phyloP scores from a whole-genome alignment of 2,329 filamentous ascomycete species.

The Lasiodiplodia gonubiensis region DNA sequence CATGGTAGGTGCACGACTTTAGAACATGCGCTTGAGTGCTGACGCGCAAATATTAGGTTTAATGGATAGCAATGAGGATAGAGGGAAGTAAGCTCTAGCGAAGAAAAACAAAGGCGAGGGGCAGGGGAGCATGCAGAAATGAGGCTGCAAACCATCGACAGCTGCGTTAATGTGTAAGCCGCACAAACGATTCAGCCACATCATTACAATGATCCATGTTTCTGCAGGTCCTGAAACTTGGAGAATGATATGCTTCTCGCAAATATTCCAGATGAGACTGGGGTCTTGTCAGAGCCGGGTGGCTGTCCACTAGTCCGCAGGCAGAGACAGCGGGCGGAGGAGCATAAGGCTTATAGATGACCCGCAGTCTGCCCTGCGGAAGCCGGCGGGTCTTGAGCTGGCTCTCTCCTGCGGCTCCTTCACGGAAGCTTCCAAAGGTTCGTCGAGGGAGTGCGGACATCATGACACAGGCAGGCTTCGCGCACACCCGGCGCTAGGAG shows the following conservation, averaged over 20 bases:
- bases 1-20: neutral
- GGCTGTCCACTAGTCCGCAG: neutral
- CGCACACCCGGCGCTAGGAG: constrained; percentile 10
- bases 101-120: neutral
- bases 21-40: neutral
- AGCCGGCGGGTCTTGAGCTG: constrained; percentile 1
- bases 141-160: neutral
- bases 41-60: neutral
- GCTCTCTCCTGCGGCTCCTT: neutral
- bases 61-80: neutral
- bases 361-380: constrained; percentile 10
- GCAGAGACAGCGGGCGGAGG: neutral
- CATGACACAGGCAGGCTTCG: constrained; percentile 11
- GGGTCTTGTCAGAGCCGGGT: neutral
- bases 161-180: neutral
- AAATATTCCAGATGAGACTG: too few species aligned
- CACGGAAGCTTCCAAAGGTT: constrained; percentile 5
- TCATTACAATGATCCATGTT: too few species aligned
- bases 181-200: neutral
- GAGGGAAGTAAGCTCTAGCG: neutral
- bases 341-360: constrained; percentile 9
- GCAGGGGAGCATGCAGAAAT: neutral
- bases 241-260: neutral
- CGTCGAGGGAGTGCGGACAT: neutral
- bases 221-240: neutral